Conservation (phyloP, 2,329 filamentous ascomycete species). For the Xylariaceae sp. region DNA sequence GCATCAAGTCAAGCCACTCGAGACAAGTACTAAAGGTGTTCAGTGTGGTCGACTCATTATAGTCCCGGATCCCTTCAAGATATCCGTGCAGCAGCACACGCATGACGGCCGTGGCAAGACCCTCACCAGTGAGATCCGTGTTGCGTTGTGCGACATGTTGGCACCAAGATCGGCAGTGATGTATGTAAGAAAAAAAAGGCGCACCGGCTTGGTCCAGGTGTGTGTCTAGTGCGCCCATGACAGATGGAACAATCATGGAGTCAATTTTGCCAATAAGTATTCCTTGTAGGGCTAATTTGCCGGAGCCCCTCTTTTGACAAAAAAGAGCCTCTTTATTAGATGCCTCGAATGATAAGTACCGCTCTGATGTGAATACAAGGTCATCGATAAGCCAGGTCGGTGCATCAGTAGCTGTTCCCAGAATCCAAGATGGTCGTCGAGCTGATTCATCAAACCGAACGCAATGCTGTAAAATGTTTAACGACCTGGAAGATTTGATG, state of each 20-base stretch:
- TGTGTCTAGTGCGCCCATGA: background rate
- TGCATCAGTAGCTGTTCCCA: background rate
- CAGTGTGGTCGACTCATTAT: background rate
- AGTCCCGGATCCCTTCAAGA: background rate
- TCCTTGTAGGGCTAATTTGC: constrained; percentile 1
- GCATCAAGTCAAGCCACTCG: constrained; percentile 1
- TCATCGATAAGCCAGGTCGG: background rate
- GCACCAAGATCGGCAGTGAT: constrained; percentile 1
- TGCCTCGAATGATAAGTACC: background rate
- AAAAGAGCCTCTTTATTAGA: background rate
- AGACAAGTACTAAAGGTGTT: background rate
- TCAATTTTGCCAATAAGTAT: background rate
- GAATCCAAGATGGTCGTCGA: constrained; percentile 7
- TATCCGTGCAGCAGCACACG: background rate
- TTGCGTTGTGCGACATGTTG: background rate
- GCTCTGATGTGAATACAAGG: background rate
- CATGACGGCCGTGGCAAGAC: background rate
- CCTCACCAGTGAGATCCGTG: background rate
- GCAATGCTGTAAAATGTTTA: background rate
- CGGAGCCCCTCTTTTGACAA: background rate
- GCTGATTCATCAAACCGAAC: background rate
- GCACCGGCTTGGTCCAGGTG: background rate
- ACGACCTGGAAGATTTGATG: background rate
- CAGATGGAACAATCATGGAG: background rate
- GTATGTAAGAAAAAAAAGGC: background rate